A percentile compares a stretch with the other conserved stretches of the same genome.
These are phyloP conservation scores for Erucastrum elatum DNA, from an alignment of 345 rosid species.

Conservation along the genomic window DNA sequence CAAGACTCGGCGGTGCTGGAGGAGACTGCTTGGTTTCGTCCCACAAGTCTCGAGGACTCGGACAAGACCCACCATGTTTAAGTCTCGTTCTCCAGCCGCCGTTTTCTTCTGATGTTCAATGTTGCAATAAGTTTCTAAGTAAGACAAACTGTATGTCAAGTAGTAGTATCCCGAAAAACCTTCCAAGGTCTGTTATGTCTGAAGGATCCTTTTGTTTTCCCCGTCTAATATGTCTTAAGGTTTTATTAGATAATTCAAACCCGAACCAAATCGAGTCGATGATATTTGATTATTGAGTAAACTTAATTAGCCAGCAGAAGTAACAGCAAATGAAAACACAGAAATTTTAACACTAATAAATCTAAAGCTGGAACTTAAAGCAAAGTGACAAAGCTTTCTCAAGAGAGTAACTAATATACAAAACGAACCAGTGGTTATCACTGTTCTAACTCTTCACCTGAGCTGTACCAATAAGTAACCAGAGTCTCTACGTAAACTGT, in stretches of 20 bases:
- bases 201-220: neutral
- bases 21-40: conserved; percentile 95
- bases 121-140: conserved; percentile 21
- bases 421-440: conserved; percentile 30
- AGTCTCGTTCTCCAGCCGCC: neutral
- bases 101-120: neutral
- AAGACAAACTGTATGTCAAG: conserved; percentile 1
- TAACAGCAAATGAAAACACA: neutral
- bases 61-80: conserved; percentile 66
- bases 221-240: neutral
- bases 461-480: conserved; percentile 37
- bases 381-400: conserved; percentile 28
- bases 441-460: conserved; percentile 30
- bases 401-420: conserved; percentile 30
- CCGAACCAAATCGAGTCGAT: neutral
- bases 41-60: conserved; percentile 80
- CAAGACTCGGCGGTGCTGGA: conserved; percentile 52
- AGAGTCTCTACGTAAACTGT: conserved; percentile 26
- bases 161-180: neutral
- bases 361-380: conserved; percentile 22
- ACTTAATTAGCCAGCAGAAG: conserved; percentile 3
- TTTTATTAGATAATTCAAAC: neutral
- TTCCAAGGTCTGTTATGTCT: neutral
- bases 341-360: neutral
- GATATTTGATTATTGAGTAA: neutral